Percentiles rank a stretch among this genome's conserved stretches.
Evolutionary conservation across 139 green algal genomes (phyloP).

Genomic region (Pleodorina starrii): DNA sequence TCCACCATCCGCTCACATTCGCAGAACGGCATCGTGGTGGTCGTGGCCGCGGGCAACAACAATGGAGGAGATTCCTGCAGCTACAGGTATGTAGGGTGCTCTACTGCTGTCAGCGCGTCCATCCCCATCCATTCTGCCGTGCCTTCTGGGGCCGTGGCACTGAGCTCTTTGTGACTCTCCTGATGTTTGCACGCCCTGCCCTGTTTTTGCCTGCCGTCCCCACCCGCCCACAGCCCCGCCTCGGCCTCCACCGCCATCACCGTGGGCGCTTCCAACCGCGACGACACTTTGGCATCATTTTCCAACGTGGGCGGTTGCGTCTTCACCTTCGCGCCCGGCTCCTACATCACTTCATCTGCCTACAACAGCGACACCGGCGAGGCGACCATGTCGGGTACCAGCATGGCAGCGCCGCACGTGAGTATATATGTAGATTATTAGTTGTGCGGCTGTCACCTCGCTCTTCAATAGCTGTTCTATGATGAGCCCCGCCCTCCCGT

Average conservation of each 20-base stretch:
- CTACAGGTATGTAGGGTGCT: too few relatives aligned
- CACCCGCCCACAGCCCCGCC: slow-evolving; percentile 63
- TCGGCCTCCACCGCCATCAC: slow-evolving; percentile 60
- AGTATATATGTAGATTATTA: background rate
- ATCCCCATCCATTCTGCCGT: too few relatives aligned
- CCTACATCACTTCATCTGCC: slow-evolving; percentile 54
- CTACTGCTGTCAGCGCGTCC: too few relatives aligned
- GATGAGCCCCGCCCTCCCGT: background rate
- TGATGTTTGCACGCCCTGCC: background rate
- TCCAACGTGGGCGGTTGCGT: slow-evolving; percentile 81
- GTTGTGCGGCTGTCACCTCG: background rate
- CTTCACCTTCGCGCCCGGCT: slow-evolving; percentile 76
- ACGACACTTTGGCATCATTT: slow-evolving; percentile 65
- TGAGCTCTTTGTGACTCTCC: background rate
- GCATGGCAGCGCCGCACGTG: slow-evolving; percentile 69
- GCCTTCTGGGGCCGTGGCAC: too few relatives aligned
- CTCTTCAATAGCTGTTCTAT: background rate
- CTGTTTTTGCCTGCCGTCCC: background rate
- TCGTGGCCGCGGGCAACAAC: slow-evolving; percentile 72
- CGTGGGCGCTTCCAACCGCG: slow-evolving; percentile 66
- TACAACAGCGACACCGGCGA: slow-evolving; percentile 50
- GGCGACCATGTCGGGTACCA: slow-evolving; percentile 53
- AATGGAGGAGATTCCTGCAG: slow-evolving; percentile 72
- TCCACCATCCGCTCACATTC: too few relatives aligned
- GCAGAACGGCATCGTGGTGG: slow-evolving; percentile 62